Base-by-base conservation (phyloP, 148 eudicot genomes). In the Arctostaphylos glauca region DNA sequence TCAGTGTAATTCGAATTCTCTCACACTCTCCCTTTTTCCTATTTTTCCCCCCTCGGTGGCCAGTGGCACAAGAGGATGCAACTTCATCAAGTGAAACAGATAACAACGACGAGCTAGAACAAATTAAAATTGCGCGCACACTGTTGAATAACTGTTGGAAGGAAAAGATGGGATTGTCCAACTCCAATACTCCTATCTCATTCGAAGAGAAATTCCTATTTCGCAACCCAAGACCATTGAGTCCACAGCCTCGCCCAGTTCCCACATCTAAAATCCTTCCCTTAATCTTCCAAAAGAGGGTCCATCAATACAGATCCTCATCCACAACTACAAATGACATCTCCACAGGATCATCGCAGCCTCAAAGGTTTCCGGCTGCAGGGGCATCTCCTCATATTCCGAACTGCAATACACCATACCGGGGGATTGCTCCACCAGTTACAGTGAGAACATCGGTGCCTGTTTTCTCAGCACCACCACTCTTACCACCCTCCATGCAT, bases 51-150 rank as follows among this genome's bases (percentile, higher is more conserved):
- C 9, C 47, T 7, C 18, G 9, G 38, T 83, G 79, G 50, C 54
- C 90, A 92, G 95, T 94, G 94, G 98, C 95, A 77, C 89, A 89
- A 56, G 87, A 92, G 85, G 89, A 91, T 80, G 84, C 90, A 62
- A 83, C 84, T 84, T 84, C 89, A 53, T 89, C 98, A 23, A 87
- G 90, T 3, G 98, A 94, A 79, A 88, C 84, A 19, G 98, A 92
- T 56, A 92, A 90, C 84, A 88, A 75, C 68, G 94, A 92, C 14
- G 98, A 94, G 84, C 93, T 92, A 81, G 98, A 94, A 83, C 95
- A 94, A 84, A 92, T 94, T 50, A 90, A 88, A 74, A 88, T 94
- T 78, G 93, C 98, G 43, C 83, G 98, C 66, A 94, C 98, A 31
- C 83, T 94, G 68, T 82, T 92, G 80, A 94, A 92, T 80, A 92